phyloP scores from a whole-genome alignment of 352 stramenopile genomes.

The Halophytophthora batemanensis region DNA sequence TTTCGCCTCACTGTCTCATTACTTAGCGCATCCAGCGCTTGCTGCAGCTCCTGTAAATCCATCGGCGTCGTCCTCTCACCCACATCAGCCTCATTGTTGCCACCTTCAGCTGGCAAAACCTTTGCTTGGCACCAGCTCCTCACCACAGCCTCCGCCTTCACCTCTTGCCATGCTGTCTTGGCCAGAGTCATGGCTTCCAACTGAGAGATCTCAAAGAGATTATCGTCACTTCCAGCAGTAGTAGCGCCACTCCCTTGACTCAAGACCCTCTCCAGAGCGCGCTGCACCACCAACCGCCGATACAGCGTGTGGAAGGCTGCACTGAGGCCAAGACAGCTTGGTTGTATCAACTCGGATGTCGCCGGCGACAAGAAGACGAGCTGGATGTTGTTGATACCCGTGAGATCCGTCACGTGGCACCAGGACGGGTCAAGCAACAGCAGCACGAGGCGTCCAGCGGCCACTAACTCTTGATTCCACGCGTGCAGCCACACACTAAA shows the following conservation, averaged over 20 bases:
- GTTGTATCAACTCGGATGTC: conserved; percentile 10
- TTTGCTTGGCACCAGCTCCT: conserved; percentile 1
- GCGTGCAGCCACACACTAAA: conserved; percentile 7
- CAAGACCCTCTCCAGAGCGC: not conserved
- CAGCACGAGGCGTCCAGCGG: conserved; percentile 5
- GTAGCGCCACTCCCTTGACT: not conserved
- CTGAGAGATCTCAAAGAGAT: conserved; percentile 4
- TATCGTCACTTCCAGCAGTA: too few relatives aligned
- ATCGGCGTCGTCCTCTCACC: not conserved
- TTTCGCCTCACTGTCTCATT: not conserved
- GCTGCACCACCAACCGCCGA: not conserved
- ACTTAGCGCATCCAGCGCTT: not conserved
- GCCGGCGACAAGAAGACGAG: conserved; percentile 7
- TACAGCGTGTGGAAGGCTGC: conserved; percentile 1
- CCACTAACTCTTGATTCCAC: conserved; percentile 9
- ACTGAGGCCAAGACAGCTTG: conserved; percentile 1
- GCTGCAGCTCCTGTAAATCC: not conserved
- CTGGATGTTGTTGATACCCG: conserved; percentile 9
- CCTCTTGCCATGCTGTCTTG: conserved; percentile 5
- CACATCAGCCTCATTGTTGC: not conserved
- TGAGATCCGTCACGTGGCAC: conserved; percentile 7
- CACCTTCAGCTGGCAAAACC: not conserved
- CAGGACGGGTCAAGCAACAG: conserved; percentile 8
- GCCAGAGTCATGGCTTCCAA: not conserved
- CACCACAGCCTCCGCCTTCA: not conserved